Evolutionary conservation across 805 yeast genomes (phyloP), one percentile per base, ranked within the genome.

Genomic region (Metschnikowia colocasiae): DNA sequence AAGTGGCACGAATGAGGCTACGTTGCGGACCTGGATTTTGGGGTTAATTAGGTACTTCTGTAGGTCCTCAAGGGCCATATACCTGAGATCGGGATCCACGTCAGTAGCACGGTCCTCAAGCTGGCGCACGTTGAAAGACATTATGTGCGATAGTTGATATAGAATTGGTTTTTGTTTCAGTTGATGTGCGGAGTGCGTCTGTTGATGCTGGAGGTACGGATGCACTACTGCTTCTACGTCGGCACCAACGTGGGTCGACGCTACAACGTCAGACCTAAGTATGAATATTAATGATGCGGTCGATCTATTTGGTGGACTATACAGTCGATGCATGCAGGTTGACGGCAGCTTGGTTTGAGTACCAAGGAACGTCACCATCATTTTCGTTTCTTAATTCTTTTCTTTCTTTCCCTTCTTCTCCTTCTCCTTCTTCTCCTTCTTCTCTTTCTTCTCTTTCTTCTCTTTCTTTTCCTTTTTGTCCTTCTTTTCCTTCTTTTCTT

Each of bases 31-130:
- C 58, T 57, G 47, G 48, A 51, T 50, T 52, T 63, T 49, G 56
- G 65, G 42, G 48, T 57, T 52, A 31, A 46, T 51, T 7, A 40
- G 30, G 30, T 40, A 40, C 23, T 40, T 40, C 55, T 76, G 79
- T 56, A 87, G 73, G 59, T 88, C 96, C 55, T 79, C 85, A 46
- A 88, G 68, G 2, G 91, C 95, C 96, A 88, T 88, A 67, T 82
- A 88, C 61, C 96, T 71, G 54, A 85, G 68, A 60, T 88, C 96
- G 3, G 94, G 85, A 57, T 88, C 96, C 2, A 82, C 83, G 54
- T 83, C 87, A 35, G 69, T 69, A 12, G 82, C 78, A 53, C 74
- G 73, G 33, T 74, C 76, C 47, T 59, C 65, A 42, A 72, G 57
- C 12, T 59, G 46, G 32, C 59, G 57, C 45, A 67, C 51, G 46